phyloP scores from a whole-genome alignment of 2,329 filamentous ascomycete species.

The Byssochlamys sp. region DNA sequence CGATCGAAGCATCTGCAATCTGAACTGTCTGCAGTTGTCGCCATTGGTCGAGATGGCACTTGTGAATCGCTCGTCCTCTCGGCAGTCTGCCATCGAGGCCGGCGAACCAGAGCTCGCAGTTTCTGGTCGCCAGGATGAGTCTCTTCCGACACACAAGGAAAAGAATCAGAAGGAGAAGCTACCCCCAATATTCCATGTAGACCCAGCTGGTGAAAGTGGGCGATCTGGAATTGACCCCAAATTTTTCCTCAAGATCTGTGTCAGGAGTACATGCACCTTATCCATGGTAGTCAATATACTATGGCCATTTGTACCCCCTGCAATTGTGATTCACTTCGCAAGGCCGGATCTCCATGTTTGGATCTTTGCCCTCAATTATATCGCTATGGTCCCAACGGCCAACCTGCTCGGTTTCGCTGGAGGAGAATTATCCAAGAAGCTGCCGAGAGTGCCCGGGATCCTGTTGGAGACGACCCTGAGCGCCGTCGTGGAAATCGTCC shows the following conservation, averaged over 20 bases:
- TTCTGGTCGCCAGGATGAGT: neutral
- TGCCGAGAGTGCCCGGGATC: conserved; percentile 57
- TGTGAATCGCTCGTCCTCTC: neutral
- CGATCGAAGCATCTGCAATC: neutral
- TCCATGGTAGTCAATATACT: conserved; percentile 60
- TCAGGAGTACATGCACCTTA: conserved; percentile 52
- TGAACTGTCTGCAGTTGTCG: neutral
- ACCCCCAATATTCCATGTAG: conserved; percentile 18
- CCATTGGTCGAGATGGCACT: neutral
- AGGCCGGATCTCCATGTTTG: conserved; percentile 49
- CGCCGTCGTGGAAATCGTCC: conserved; percentile 68
- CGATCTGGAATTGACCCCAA: conserved; percentile 55
- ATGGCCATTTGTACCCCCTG: conserved; percentile 65
- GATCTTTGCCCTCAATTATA: conserved; percentile 62
- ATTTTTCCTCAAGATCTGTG: conserved; percentile 55
- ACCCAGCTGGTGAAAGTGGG: conserved; percentile 55
- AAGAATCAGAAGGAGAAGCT: neutral
- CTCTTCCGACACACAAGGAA: neutral
- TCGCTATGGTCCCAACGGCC: conserved; percentile 68
- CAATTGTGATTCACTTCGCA: conserved; percentile 55
- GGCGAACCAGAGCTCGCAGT: neutral
- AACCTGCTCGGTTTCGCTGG: conserved; percentile 68
- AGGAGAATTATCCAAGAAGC: conserved; percentile 61
- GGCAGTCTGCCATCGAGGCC: neutral
- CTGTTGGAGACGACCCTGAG: conserved; percentile 51